Evolutionary conservation across 1,139 yeast genomes (phyloP), one percentile per base, ranked within the genome.

Genomic region (Suhomyces kunorum): DNA sequence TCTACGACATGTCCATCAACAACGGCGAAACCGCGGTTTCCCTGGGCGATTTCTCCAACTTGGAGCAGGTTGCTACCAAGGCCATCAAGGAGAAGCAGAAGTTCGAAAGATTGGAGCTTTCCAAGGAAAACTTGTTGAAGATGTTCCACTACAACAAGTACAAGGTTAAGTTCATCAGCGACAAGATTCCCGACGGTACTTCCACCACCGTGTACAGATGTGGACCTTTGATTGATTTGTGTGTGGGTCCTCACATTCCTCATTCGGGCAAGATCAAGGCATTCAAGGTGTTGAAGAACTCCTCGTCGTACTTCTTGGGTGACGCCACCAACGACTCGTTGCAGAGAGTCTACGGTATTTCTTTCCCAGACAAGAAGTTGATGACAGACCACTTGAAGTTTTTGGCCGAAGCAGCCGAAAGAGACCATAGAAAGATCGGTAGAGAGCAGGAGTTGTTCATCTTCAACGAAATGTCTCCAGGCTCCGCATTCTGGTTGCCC

Each of bases 221-320:
- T 73, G 99, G 99, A 56, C 89, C 96, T 34, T 80, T 94, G 66
- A 92, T 94, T 57, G 99, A 94, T 69, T 79, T 94, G 65, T 94
- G 99, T 79, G 78, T 87, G 46, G 99, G 99, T 54, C 99, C 99
- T 36, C 99, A 94, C 63, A 86, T 94, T 51, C 97, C 98, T 45
- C 95, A 92, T 69, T 89, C 98, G 32, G 98, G 98, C 49, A 85
- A 87, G 64, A 88, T 94, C 59, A 94, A 94, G 78, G 87, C 96
- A 35, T 82, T 90, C 73, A 92, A 92, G 69, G 80, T 94, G 38
- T 77, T 94, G 69, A 94, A 94, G 73, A 92, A 92, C 74, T 92
- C 98, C 18, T 84, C 98, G 2, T 89, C 97, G 38, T 94, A 94
- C 71, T 94, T 94, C 76, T 73, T 89, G 59, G 99, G 98, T 66